Evolutionary conservation across 1,139 yeast genomes (phyloP), one percentile per base, ranked within the genome.

Genomic region (Blastobotrys aristatus): DNA sequence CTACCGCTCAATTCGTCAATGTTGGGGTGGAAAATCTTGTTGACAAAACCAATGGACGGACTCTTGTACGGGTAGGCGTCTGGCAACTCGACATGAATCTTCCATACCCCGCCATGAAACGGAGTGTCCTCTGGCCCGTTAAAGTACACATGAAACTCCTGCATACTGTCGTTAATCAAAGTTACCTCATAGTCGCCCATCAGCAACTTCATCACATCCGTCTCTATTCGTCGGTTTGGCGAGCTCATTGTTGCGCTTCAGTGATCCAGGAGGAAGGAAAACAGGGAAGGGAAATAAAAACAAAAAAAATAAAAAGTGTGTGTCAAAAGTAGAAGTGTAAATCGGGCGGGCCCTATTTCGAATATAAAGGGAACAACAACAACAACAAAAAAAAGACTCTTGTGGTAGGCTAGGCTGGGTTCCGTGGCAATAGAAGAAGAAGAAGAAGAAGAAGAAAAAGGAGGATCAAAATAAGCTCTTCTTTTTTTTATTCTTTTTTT

Each of bases 161-260:
- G 96, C 79, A 92, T 82, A 63, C 84, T 86, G 64, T 90, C 96
- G 54, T 89, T 82, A 44, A 88, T 80, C 47, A 92, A 74, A 13
- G 82, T 79, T 26, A 92, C 97, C 51, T 89, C 95, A 64, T 83
- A 94, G 67, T 88, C 95, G 69, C 96, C 86, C 96, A 88, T 89
- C 70, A 92, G 84, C 76, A 92, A 74, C 66, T 89, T 94, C 96
- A 88, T 90, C 49, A 92, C 97, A 67, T 92, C 98, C 38, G 95
- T 87, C 64, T 90, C 97, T 59, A 92, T 90, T 57, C 98, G 79
- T 71, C 96, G 81, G 62, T 83, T 86, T 24, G 90, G 84, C 36
- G 86, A 79, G 65, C 87, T 81, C 51, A 43, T 47, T 24, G 20
- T 42, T 10, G 32, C 11, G 22, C 7, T 10, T 18, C 18, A 18